A percentile compares a stretch with the other conserved stretches of the same genome.
Evolutionary conservation across 805 yeast species (phyloP).

Genomic region (Teunomyces atbi): DNA sequence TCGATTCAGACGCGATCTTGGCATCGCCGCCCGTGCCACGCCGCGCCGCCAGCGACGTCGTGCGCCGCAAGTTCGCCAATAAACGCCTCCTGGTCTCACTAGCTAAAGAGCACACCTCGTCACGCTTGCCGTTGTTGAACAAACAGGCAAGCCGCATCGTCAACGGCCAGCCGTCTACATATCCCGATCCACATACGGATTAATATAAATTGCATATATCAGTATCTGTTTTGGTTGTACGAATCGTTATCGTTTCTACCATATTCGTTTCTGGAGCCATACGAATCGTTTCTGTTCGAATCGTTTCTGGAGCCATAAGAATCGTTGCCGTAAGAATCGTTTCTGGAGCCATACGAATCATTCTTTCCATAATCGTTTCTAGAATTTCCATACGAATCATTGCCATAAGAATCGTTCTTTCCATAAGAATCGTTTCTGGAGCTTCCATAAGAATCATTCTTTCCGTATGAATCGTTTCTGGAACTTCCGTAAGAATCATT

Average conservation of each 20-base stretch:
- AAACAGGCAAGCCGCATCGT: slow-evolving; percentile 31
- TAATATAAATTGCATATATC: not conserved
- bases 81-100: slow-evolving; percentile 17
- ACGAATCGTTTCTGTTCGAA: slow-evolving; percentile 3
- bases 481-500: slow-evolving; percentile 2
- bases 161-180: not conserved
- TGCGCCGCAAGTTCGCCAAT: slow-evolving; percentile 3
- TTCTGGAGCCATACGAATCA: slow-evolving; percentile 1
- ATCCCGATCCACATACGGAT: too few species aligned
- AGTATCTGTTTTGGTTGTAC: slow-evolving; percentile 10
- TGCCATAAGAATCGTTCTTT: too few species aligned
- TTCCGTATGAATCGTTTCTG: not conserved
- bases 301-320: not conserved
- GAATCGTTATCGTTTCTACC: slow-evolving; percentile 9
- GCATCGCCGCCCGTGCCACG: slow-evolving; percentile 30
- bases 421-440: slow-evolving; percentile 4
- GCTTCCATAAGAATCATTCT: not conserved
- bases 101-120: slow-evolving; percentile 8
- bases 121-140: slow-evolving; percentile 31
- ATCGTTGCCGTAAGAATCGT: slow-evolving; percentile 9
- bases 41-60: not conserved
- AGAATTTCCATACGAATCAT: too few species aligned
- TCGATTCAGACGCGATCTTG: slow-evolving; percentile 26
- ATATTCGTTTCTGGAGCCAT: slow-evolving; percentile 7
- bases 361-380: not conserved